A percentile compares a stretch with the other conserved stretches of the same genome.
Evolutionary conservation across 164 flowering plant genomes (phyloP).

Genomic region (Umbilicus rupestris): DNA sequence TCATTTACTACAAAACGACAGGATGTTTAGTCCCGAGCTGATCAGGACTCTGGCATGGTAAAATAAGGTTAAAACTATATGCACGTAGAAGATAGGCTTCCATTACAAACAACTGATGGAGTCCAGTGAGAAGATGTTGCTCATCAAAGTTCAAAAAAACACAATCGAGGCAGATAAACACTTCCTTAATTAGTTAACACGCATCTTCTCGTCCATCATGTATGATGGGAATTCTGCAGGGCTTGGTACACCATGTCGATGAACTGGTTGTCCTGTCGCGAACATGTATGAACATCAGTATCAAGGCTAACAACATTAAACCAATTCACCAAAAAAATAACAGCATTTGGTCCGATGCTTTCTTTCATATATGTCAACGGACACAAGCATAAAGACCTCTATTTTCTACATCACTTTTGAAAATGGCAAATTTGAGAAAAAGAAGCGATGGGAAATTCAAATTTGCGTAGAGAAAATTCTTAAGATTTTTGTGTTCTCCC

Average conservation of each 20-base stretch:
- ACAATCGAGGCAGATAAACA: neutral
- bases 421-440: neutral
- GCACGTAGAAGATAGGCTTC: neutral
- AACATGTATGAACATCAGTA: neutral
- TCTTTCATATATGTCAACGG: neutral
- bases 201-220: neutral
- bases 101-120: neutral
- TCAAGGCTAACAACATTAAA: neutral
- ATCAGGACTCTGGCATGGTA: no score
- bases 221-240: conserved; percentile 32
- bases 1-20: no score
- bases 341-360: neutral
- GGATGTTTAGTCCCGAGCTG: no score
- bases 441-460: neutral
- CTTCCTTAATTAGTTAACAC: neutral
- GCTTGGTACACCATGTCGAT: conserved; percentile 41
- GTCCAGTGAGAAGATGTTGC: neutral
- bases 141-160: neutral
- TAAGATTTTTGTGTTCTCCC: neutral
- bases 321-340: neutral
- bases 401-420: neutral
- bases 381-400: neutral
- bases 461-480: neutral
- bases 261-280: conserved; percentile 33
- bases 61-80: no score